Evolutionary conservation across 108 stramenopile species (phyloP).

Genomic region (Skeletonema marinoi): DNA sequence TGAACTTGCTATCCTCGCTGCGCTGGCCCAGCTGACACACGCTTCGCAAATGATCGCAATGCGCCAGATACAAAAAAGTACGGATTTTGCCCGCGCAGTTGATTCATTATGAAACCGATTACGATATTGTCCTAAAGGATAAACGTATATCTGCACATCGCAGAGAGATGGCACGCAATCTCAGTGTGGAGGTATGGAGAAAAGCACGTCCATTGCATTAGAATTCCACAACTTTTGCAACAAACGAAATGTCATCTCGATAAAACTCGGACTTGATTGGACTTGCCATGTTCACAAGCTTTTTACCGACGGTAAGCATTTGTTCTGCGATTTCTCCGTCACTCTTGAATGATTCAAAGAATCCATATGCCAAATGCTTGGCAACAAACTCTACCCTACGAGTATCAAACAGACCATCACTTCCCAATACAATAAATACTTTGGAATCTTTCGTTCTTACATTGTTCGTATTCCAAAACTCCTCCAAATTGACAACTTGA

Average conservation of each 20-base stretch:
- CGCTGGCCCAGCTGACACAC: no score
- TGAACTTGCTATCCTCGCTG: no score
- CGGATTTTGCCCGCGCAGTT: no score
- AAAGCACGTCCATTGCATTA: background rate
- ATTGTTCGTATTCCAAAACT: conserved; percentile 21
- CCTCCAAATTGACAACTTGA: conserved; percentile 52
- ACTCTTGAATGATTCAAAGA: conserved; percentile 26
- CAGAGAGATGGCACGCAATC: no score
- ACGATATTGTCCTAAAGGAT: no score
- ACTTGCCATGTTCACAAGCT: conserved; percentile 30
- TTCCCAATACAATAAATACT: conserved; percentile 65
- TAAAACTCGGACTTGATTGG: conserved; percentile 40
- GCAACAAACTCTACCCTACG: conserved; percentile 57
- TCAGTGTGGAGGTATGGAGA: no score
- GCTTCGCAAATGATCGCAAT: no score
- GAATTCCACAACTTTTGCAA: conserved; percentile 31
- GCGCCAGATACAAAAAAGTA: no score
- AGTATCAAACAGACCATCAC: conserved; percentile 75
- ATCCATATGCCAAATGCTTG: conserved; percentile 53
- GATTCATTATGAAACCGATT: no score
- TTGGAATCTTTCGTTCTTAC: conserved; percentile 3
- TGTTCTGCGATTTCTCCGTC: background rate
- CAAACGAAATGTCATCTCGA: conserved; percentile 50
- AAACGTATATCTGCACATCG: no score
- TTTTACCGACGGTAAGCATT: conserved; percentile 21